These are phyloP conservation scores for Pythium angustatum DNA, from an alignment of 352 stramenopile genomes.

Conservation along the genomic window DNA sequence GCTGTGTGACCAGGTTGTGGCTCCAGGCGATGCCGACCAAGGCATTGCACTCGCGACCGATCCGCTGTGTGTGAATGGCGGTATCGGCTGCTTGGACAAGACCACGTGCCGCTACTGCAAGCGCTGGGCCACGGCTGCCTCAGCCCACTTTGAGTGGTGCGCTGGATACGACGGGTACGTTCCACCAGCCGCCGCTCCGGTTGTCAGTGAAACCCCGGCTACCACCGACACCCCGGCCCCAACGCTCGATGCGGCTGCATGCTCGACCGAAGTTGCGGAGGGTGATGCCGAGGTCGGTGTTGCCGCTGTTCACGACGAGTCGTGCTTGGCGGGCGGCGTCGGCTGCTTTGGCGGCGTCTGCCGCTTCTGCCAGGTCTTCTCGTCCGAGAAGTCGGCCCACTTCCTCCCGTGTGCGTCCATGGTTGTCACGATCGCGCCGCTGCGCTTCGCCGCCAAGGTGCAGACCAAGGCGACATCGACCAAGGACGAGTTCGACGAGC, in stretches of 20 bases:
- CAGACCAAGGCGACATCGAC: neutral
- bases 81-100: conserved; percentile 5
- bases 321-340: conserved; percentile 22
- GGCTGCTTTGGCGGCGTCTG: conserved; percentile 28
- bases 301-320: conserved; percentile 11
- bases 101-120: conserved; percentile 21
- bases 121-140: neutral
- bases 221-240: neutral
- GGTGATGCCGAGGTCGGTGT: conserved; percentile 14
- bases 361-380: conserved; percentile 18
- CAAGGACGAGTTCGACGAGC: conserved; percentile 13
- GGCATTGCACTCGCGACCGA: conserved; percentile 26
- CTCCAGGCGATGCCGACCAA: conserved; percentile 15
- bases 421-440: conserved; percentile 1
- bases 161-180: neutral
- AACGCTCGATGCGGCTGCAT: conserved; percentile 1
- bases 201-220: neutral
- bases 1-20: no score
- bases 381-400: conserved; percentile 10
- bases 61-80: conserved; percentile 6
- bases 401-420: conserved; percentile 16
- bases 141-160: conserved; percentile 13
- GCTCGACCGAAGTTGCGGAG: conserved; percentile 7
- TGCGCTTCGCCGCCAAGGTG: conserved; percentile 7
- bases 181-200: neutral